Percentiles rank a stretch among this genome's conserved stretches.
Conservation (phyloP, 371 early-diverging fungal genomes). For the Circinella umbellata region DNA sequence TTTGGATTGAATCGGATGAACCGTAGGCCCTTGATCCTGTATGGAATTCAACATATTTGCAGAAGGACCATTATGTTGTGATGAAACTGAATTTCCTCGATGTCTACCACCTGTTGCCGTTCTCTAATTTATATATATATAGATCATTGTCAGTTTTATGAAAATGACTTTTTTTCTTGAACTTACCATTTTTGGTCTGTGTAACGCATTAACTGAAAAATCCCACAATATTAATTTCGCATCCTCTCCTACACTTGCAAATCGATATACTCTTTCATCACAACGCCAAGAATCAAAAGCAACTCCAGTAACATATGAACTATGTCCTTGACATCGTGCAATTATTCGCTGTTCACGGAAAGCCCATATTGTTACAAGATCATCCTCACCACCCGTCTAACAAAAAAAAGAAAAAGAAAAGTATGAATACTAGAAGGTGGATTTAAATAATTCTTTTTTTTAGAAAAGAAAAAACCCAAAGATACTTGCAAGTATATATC, state of each 20-base stretch:
- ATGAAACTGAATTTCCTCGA: constrained; percentile 48
- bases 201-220: constrained; percentile 82
- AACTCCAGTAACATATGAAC: constrained; percentile 87
- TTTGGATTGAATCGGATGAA: constrained; percentile 70
- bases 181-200: constrained; percentile 73
- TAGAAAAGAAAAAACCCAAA: no score
- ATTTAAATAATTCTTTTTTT: neutral
- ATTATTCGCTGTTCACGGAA: constrained; percentile 76
- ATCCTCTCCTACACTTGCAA: constrained; percentile 94
- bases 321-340: constrained; percentile 93
- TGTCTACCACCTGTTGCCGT: constrained; percentile 28
- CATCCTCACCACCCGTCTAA: constrained; percentile 93
- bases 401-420: no score
- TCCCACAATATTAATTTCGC: constrained; percentile 93
- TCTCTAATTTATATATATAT: neutral
- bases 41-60: constrained; percentile 29
- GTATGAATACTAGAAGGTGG: no score
- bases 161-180: neutral
- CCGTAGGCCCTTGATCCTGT: constrained; percentile 24
- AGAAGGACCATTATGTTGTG: constrained; percentile 26
- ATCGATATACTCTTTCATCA: constrained; percentile 83
- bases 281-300: constrained; percentile 93
- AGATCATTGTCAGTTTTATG: no score
- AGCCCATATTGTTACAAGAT: constrained; percentile 92
- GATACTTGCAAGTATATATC: constrained; percentile 79